Evolutionary conservation across 169 alveolate genomes (phyloP), one percentile per base, ranked within the genome.

Genomic region (Plasmodium billcollinsi): DNA sequence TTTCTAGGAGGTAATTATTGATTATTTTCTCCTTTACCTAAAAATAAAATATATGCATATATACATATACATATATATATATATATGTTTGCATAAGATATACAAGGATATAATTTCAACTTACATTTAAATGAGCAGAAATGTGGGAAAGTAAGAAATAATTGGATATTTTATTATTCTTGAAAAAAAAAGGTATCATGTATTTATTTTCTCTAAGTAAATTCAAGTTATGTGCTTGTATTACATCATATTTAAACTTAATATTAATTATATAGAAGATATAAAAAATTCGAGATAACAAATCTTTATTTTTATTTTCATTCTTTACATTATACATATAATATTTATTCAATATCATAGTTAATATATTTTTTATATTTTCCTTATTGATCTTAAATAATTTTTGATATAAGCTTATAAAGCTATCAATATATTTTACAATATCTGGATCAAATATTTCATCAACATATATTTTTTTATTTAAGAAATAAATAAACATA

Each of bases 381-480:
- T 88, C 88, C 20, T n/a, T 72, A 59, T 88, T 74, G 14, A 20
- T 88, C 47, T 67, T 70, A 62, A 88, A 88, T 63, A 88, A 29
- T 66, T 66, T 76, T n/a, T 74, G 72, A 49, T 88, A 88, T 39
- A 88, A 62, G 14, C 50, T 3, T 33, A 71, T 21, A 88, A 74
- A 74, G 54, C 73, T 43, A 50, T 59, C 61, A 15, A 72, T n/a
- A 8, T 47, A 24, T 20, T n/a, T 33, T 43, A 61, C 26, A 26
- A 47, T 39, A 24, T 72, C 63, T 15, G 47, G 45, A 56, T 67
- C 88, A 18, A 71, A 69, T 50, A n/a, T 63, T 74, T 88, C 80
- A 54, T 33, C 62, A 45, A 56, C 26, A 50, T 74, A 74, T 61
- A 74, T 71, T 74, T 73, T 65, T 33, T 56, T 74, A 65, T 49